Evolutionary conservation across 306 rosid genomes (phyloP).

Genomic region (Fagus crenata): DNA sequence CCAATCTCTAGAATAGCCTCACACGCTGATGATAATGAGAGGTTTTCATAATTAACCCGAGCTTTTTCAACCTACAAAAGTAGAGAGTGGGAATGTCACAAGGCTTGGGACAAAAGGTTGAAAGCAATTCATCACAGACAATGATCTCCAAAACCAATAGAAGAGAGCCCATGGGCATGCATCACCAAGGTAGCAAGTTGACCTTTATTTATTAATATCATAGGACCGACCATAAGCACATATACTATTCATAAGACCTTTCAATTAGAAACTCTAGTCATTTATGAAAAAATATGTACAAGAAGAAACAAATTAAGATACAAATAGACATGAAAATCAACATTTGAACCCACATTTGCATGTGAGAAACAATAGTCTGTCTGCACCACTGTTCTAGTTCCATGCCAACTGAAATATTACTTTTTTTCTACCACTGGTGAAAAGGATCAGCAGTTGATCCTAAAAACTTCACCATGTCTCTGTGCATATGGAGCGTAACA

Average conservation of each 20-base stretch:
- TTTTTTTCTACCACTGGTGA: background rate
- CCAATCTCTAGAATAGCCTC: constrained; percentile 87
- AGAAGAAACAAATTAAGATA: background rate
- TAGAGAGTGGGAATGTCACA: background rate
- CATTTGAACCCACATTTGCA: background rate
- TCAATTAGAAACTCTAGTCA: background rate
- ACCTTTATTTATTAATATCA: no score
- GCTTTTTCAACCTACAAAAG: constrained; percentile 68
- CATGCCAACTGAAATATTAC: background rate
- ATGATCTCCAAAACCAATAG: background rate
- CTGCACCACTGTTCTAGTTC: background rate
- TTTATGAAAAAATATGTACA: background rate
- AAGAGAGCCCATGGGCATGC: background rate
- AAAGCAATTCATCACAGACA: background rate
- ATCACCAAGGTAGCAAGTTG: constrained; percentile 1
- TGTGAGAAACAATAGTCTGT: background rate
- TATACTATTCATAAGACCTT: background rate
- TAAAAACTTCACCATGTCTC: background rate
- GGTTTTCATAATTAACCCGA: constrained; percentile 60
- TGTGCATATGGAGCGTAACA: background rate
- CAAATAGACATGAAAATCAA: background rate
- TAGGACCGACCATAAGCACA: no score
- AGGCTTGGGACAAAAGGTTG: background rate
- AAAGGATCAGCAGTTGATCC: background rate
- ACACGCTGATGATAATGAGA: constrained; percentile 84